Base-by-base conservation (phyloP, 106 monocot species). In the Ottelia alismoides region DNA sequence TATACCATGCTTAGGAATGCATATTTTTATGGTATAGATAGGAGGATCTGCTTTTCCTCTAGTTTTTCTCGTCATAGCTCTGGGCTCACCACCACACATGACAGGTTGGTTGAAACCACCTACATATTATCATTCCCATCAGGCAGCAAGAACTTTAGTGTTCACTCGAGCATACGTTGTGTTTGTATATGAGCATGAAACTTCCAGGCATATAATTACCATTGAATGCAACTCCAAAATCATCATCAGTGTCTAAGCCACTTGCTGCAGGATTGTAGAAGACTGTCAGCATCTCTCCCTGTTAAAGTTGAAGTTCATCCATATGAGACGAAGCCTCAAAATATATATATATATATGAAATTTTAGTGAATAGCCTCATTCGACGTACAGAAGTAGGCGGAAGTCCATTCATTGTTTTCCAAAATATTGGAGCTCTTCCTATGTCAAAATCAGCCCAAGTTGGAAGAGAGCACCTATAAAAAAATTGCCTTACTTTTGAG, bases 31-130 rank as follows among this genome's bases (percentile, higher is more conserved):
- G 26, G 75, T 62, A 52, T 65, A 93, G 24, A 87, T 70, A 2
- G 93, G 93, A 52, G 75, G 74, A 70, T 88, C 93, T 60, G 88
- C 83, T 63, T 77, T 83, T 21, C 93, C 93, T 49, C 88, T 69
- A 32, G 50, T 69, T 72, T 78, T 84, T 47, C 18, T 68, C 30
- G 70, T 81, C 93, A 93, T 93, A 17, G 66, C 61, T 60, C 92
- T 78, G 32, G 87, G 92, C 47, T 93, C 92, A 45, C 80, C 75
- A 27, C 83, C 80, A 47, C 92, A 93, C 92, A 88, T 88, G 28
- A 93, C 84, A 6, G 92, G 92, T 66, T 93, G 92, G 63, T 88
- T 88, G 57, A 93, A 93, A n/a, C 88, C 93, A 16, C 93, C 92
- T 92, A 45, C 40, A 43, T 16, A 43, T 16, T 7, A 43, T 43